These are phyloP conservation scores for Glonium stellatum DNA, from an alignment of 495 filamentous ascomycete genomes.

Conservation along the genomic window DNA sequence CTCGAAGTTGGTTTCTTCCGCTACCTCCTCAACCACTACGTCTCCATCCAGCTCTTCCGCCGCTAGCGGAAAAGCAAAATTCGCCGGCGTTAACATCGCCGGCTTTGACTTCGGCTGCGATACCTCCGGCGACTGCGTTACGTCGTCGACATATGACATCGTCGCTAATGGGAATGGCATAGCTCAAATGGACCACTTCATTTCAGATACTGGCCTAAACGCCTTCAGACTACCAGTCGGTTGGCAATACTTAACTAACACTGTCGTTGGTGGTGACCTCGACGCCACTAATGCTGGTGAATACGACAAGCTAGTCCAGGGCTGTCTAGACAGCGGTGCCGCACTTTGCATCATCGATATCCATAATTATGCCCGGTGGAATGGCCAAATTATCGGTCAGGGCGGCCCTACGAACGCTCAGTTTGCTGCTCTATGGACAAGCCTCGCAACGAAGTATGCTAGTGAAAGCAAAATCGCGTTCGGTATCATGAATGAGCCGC, in stretches of 20 bases:
- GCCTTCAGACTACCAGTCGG: conserved; percentile 51
- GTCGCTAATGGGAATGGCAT: conserved; percentile 25
- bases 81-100: conserved; percentile 40
- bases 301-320: conserved; percentile 52
- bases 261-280: conserved; percentile 44
- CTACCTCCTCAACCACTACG: too few species aligned
- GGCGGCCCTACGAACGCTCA: conserved; percentile 49
- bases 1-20: too few species aligned
- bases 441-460: conserved; percentile 51
- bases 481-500: conserved; percentile 60
- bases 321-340: conserved; percentile 49
- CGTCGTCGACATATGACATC: conserved; percentile 26
- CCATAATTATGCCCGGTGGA: conserved; percentile 56
- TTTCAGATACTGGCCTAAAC: conserved; percentile 46
- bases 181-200: conserved; percentile 53
- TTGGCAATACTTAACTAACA: conserved; percentile 51
- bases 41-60: too few species aligned
- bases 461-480: conserved; percentile 44
- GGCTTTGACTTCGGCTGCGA: conserved; percentile 49
- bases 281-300: conserved; percentile 42
- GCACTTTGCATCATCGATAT: conserved; percentile 52
- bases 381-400: conserved; percentile 54
- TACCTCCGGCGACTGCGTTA: conserved; percentile 40
- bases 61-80: conserved; percentile 25
- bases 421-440: conserved; percentile 50